A percentile compares a stretch with the other conserved stretches of the same genome.
These are phyloP conservation scores for Pelargonium myrrhifolium DNA, from an alignment of 441 rosid species.

Conservation along the genomic window DNA sequence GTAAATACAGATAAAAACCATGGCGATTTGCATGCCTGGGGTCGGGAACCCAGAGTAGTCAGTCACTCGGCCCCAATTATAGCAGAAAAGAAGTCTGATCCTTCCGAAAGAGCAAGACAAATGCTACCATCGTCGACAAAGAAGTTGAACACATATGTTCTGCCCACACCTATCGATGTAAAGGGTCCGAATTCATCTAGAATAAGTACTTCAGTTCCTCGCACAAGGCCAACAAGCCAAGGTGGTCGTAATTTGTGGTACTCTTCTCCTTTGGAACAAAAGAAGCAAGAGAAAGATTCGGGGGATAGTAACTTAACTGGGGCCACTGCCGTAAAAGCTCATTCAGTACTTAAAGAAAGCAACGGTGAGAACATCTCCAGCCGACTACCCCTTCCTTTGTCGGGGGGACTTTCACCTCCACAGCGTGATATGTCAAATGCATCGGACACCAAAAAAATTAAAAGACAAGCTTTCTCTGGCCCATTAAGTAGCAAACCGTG, in stretches of 20 bases:
- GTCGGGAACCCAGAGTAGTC: constrained; percentile 40
- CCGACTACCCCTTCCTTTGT: constrained; percentile 56
- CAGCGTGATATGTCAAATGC: constrained; percentile 25
- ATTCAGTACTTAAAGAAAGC: constrained; percentile 35
- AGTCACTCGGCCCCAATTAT: constrained; percentile 89
- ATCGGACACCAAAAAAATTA: constrained; percentile 40
- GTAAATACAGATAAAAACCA: constrained; percentile 40
- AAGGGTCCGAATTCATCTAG: constrained; percentile 39
- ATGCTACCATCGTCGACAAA: constrained; percentile 33
- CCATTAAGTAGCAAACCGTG: constrained; percentile 52
- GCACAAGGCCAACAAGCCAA: constrained; percentile 34
- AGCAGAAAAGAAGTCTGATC: constrained; percentile 64
- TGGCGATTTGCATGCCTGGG: constrained; percentile 31
- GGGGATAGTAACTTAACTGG: constrained; percentile 30
- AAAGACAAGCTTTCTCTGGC: constrained; percentile 66
- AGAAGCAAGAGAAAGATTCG: constrained; percentile 43
- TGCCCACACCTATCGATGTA: constrained; percentile 71
- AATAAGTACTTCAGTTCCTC: constrained; percentile 32
- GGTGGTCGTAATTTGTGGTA: constrained; percentile 51
- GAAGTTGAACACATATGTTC: constrained; percentile 55
- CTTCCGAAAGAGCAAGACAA: constrained; percentile 51
- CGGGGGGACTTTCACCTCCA: constrained; percentile 35
- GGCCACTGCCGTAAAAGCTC: constrained; percentile 20
- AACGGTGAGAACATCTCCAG: constrained; percentile 27
- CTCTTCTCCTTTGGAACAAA: constrained; percentile 85